Percentiles rank a stretch among this genome's conserved stretches.
Evolutionary conservation across 495 filamentous ascomycete genomes (phyloP).

Genomic region (Arthonia radiata): DNA sequence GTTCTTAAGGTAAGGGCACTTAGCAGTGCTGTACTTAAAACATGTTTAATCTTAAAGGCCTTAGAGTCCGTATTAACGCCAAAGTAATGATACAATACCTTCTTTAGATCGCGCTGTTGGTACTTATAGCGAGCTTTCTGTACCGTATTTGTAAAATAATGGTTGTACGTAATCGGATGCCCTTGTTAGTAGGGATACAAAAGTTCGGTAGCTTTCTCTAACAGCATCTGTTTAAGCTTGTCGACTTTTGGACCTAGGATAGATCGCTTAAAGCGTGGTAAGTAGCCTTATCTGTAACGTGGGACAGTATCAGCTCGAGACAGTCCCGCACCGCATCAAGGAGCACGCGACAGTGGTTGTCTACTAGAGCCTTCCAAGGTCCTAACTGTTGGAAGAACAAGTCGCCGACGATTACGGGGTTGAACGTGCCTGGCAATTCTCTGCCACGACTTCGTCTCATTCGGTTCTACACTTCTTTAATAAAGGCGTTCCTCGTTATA

Average conservation of each 20-base stretch:
- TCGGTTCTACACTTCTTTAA: constrained; percentile 13
- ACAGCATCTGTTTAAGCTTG: constrained; percentile 7
- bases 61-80: background rate
- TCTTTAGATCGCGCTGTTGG: background rate
- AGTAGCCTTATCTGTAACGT: constrained; percentile 17
- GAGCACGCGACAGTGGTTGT: constrained; percentile 11
- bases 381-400: constrained; percentile 24
- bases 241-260: constrained; percentile 16
- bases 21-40: background rate
- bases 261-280: constrained; percentile 14
- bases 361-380: constrained; percentile 21
- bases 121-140: constrained; percentile 7
- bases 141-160: constrained; percentile 14
- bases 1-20: constrained; percentile 1
- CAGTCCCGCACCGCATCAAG: constrained; percentile 17
- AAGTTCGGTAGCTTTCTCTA: constrained; percentile 8
- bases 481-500: constrained; percentile 1
- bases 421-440: constrained; percentile 27
- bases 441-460: constrained; percentile 18
- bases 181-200: constrained; percentile 8
- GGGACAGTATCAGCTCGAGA: constrained; percentile 10
- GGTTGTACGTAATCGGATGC: constrained; percentile 19
- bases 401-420: constrained; percentile 23
- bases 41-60: background rate
- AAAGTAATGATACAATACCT: constrained; percentile 1